Evolutionary conservation across 495 filamentous ascomycete genomes (phyloP).

Genomic region (Zalerion maritima): DNA sequence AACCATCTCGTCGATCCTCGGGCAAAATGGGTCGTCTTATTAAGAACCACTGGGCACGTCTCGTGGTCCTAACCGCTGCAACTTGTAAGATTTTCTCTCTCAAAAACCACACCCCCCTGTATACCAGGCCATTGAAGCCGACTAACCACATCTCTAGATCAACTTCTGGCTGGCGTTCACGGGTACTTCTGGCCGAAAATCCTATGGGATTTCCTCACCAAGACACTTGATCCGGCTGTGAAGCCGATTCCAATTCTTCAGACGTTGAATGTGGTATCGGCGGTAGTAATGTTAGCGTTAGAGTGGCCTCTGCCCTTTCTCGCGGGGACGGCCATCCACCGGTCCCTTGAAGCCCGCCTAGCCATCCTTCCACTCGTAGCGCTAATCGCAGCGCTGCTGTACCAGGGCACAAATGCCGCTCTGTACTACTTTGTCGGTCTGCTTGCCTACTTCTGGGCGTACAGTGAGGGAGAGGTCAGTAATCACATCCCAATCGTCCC

Average conservation of each 20-base stretch:
- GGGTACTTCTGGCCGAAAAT: conserved; percentile 98
- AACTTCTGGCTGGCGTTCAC: conserved; percentile 70
- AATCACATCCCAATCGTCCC: too few species aligned
- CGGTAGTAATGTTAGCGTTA: conserved; percentile 64
- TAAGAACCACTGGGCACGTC: conserved; percentile 96
- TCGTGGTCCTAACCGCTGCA: conserved; percentile 77
- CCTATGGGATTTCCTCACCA: conserved; percentile 94
- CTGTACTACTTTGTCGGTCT: conserved; percentile 86
- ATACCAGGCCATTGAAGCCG: not conserved
- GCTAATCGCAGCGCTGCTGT: conserved; percentile 62
- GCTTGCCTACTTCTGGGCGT: conserved; percentile 89
- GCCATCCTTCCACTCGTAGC: conserved; percentile 68
- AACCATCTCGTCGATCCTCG: conserved; percentile 1
- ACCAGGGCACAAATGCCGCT: conserved; percentile 84
- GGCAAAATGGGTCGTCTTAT: conserved; percentile 83
- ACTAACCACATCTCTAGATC: conserved; percentile 43
- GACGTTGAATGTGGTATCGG: conserved; percentile 86
- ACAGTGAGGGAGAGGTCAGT: conserved; percentile 88
- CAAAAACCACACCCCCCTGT: not conserved
- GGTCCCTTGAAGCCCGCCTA: conserved; percentile 74
- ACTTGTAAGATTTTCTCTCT: conserved; percentile 46
- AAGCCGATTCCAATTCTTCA: conserved; percentile 82
- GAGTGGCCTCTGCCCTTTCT: conserved; percentile 73
- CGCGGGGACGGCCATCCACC: conserved; percentile 58
- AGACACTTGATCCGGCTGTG: conserved; percentile 74